Evolutionary conservation across 75 land plant genomes (phyloP), one percentile per base, ranked within the genome.

Genomic region (Picea glauca): DNA sequence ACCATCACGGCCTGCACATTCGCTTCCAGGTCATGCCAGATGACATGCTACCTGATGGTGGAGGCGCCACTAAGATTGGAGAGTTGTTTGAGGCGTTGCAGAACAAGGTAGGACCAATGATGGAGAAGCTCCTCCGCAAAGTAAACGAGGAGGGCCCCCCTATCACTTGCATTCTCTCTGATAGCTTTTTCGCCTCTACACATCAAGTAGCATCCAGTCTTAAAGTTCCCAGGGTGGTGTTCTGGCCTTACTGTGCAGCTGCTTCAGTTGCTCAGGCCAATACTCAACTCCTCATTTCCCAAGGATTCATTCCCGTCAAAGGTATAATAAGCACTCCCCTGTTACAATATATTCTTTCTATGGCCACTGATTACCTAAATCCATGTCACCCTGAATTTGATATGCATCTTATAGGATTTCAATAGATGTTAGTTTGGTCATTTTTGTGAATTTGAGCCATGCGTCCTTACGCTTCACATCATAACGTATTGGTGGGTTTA

Each of bases 221-320:
- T 3, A 43, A 43, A 4, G 58, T 74, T 21, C 76, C 76, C 57
- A 62, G 57, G 21, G 75, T 72, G 21, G 56, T 72, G 9, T 72
- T 72, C 12, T 72, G 75, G 75, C 38, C 57, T 43, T 72, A 43
- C 57, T 72, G 57, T 8, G 75, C 75, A 21, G 38, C 75, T 46
- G 75, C 75, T 0, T 17, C 75, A 13, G 43, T 72, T 13, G 57
- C 75, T 5, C 75, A 35, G 5, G 75, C 75, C 54, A 72, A 43
- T 46, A 35, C 75, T 7, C 56, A 43, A 18, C 46, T 43, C 11
- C 57, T 72, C 4, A 40, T 72, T 20, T 38, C 38, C 11, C 35
- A 72, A 21, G 75, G 75, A 8, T 43, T 35, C 43, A 72, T 72
- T 72, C 75, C 57, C 21, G 20, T 72, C 2, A 72, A 72, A 17